Percentiles rank a stretch among this genome's conserved stretches.
Conservation (phyloP, 164 flowering plant species). For the Litsea cubeba region DNA sequence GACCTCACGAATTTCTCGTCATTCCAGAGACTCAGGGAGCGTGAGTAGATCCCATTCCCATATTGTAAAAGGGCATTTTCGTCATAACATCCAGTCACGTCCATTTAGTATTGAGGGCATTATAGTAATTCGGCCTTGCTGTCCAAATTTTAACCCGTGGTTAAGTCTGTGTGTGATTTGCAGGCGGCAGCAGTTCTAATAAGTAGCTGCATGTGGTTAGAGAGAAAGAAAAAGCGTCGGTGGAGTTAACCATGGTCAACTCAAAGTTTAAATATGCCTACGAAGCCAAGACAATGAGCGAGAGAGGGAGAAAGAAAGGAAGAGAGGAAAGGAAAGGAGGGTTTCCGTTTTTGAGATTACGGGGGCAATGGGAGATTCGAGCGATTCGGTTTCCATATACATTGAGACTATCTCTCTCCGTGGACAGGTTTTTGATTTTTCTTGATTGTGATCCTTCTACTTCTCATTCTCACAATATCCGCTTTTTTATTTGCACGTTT, state of each 20-base stretch:
- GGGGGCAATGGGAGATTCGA: slow-evolving; percentile 55
- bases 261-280: neutral
- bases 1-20: too few relatives aligned
- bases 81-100: too few relatives aligned
- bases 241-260: neutral
- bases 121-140: too few relatives aligned
- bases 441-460: neutral
- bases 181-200: too few relatives aligned
- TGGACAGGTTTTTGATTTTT: slow-evolving; percentile 53
- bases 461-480: neutral
- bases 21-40: too few relatives aligned
- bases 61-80: too few relatives aligned
- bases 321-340: neutral
- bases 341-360: neutral
- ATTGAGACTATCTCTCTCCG: slow-evolving; percentile 74
- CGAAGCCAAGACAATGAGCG: neutral
- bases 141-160: too few relatives aligned
- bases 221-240: neutral
- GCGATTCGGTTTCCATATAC: slow-evolving; percentile 56
- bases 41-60: too few relatives aligned
- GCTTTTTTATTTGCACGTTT: too few relatives aligned
- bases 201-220: too few relatives aligned
- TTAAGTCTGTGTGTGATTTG: too few relatives aligned
- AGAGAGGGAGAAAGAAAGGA: neutral
- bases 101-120: too few relatives aligned